Conservation (phyloP, 1,284 basidiomycete species). For the Austroboletus novae-zelandiae region DNA sequence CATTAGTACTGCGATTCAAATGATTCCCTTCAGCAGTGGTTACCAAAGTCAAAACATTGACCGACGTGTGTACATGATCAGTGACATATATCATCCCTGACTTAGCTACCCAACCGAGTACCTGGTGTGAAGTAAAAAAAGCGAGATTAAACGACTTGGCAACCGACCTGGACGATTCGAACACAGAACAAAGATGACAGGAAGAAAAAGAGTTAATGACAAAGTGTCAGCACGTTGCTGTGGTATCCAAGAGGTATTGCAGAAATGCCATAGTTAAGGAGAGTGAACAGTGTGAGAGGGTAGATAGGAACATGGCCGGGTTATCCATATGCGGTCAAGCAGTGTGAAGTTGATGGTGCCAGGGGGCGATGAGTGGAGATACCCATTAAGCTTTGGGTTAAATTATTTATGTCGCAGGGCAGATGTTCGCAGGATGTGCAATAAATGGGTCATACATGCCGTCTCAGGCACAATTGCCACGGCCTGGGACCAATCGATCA, state of each 20-base stretch:
- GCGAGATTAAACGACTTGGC: not conserved
- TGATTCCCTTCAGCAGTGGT: not conserved
- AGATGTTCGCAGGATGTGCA: constrained; percentile 24
- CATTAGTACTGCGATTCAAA: not conserved
- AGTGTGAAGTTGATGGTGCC: constrained; percentile 5
- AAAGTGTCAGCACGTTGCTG: constrained; percentile 4
- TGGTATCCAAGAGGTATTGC: constrained; percentile 30
- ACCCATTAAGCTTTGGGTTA: constrained; percentile 22
- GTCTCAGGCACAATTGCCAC: constrained; percentile 5
- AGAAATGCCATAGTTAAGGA: constrained; percentile 10
- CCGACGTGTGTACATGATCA: constrained; percentile 11
- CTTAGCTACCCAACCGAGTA: constrained; percentile 18
- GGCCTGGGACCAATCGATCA: not conserved
- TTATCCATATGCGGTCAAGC: constrained; percentile 16
- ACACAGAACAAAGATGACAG: constrained; percentile 7
- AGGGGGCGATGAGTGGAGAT: constrained; percentile 10
- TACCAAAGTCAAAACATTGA: constrained; percentile 7
- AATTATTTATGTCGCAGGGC: constrained; percentile 16
- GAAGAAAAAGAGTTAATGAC: not conserved
- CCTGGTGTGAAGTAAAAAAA: constrained; percentile 3
- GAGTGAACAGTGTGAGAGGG: not conserved
- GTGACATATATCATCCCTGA: constrained; percentile 4
- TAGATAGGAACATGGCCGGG: constrained; percentile 9
- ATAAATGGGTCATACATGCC: constrained; percentile 25
- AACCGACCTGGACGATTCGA: constrained; percentile 4